phyloP scores from a whole-genome alignment of 2,329 filamentous ascomycete species.

The Cadophora sp. region DNA sequence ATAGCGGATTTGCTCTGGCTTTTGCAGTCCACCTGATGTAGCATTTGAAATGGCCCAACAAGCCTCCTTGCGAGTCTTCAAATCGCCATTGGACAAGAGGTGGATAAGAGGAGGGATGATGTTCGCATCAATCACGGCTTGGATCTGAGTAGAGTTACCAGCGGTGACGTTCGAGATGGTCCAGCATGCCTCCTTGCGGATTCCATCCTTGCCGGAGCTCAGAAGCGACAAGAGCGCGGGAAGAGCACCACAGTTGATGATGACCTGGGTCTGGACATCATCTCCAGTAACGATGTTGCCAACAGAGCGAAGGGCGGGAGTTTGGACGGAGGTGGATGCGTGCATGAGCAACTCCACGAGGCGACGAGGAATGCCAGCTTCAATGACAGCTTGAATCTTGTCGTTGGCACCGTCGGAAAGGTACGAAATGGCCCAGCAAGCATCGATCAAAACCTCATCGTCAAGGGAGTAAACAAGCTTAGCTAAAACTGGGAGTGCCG shows the following conservation, averaged over 20 bases:
- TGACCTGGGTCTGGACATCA: constrained; percentile 98
- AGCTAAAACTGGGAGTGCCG: constrained; percentile 90
- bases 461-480: constrained; percentile 99
- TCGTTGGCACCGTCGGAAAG: constrained; percentile 98
- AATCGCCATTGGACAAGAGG: constrained; percentile 92
- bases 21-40: constrained; percentile 95
- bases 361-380: constrained; percentile 94
- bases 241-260: constrained; percentile 97
- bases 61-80: constrained; percentile 99
- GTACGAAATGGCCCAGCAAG: constrained; percentile 99
- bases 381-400: constrained; percentile 99
- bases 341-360: constrained; percentile 98
- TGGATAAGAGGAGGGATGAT: constrained; percentile 97
- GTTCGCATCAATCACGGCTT: constrained; percentile 94
- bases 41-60: constrained; percentile 99
- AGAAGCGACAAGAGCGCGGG: constrained; percentile 91
- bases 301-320: constrained; percentile 93
- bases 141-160: constrained; percentile 97
- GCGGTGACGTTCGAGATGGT: constrained; percentile 99
- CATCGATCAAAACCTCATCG: constrained; percentile 97
- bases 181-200: constrained; percentile 99
- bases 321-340: constrained; percentile 97
- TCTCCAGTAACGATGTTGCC: constrained; percentile 99
- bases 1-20: constrained; percentile 98
- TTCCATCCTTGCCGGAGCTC: constrained; percentile 97